Base-by-base conservation (phyloP, 495 filamentous ascomycete species). In the Cercophora sp. region DNA sequence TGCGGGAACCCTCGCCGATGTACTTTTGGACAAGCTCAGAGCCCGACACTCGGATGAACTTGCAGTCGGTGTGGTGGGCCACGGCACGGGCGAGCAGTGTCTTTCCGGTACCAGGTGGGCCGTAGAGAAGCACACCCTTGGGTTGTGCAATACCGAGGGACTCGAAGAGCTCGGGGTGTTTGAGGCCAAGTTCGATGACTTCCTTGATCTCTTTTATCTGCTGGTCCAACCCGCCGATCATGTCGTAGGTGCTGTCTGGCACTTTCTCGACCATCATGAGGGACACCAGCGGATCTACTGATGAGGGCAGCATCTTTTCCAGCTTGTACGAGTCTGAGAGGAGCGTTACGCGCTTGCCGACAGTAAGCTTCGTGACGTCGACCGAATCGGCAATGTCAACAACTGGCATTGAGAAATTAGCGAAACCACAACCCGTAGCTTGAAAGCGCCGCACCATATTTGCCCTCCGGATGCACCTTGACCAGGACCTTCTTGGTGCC, bases 241-340 rank as follows among this genome's bases (percentile, higher is more conserved):
- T 99, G 74, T 99, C 93, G 77, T 99, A 99, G 65, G 93, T 99
- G 75, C 90, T 96, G 75, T 99, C 93, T 23, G 93, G 93, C 22
- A 99, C 93, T 74, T 99, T 99, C 71, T 99, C 93, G 37, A 99
- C 93, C 94, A 99, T 97, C 93, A 99, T 99, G 63, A 99, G 89
- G n/a, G 93, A 97, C 29, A 99, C 93, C 43, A 98, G 85, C 25
- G 93, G 93, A 66, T 98, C 93, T 63, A 98, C 92, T 48, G 92
- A 93, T 52, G 91, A 96, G 18, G 93, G 93, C 9, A 98, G 84
- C 78, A 96, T 95, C 76, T 94, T 95, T 69, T 96, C 92, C 63
- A 98, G 85, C 70, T 96, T 96, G 78, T 98, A 98, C 40, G 86
- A 86, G 70, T 98, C 93, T 48, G 89, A 95, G 16, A 98, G 82